Conservation (phyloP, 257 asterid species). For the Salvia hispanica region DNA sequence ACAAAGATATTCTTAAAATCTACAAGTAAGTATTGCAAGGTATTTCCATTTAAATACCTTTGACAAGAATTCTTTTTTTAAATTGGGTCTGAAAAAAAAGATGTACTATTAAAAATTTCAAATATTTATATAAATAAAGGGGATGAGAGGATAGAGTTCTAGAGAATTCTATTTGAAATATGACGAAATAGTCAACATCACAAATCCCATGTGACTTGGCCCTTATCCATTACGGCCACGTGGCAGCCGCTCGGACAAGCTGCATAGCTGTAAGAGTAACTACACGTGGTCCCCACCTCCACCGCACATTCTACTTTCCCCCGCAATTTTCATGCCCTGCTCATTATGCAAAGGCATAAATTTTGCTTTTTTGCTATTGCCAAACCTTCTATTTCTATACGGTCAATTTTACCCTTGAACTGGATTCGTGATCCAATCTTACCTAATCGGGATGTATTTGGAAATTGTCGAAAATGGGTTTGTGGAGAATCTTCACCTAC, state of each 20-base stretch:
- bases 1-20: too few relatives aligned
- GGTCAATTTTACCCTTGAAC: constrained; percentile 18
- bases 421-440: neutral
- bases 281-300: constrained; percentile 23
- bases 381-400: neutral
- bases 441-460: neutral
- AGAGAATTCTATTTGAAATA: constrained; percentile 17
- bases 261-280: constrained; percentile 34
- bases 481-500: too few relatives aligned
- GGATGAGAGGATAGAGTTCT: constrained; percentile 1
- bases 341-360: neutral
- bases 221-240: constrained; percentile 37
- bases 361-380: neutral
- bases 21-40: too few relatives aligned
- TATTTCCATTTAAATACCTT: too few relatives aligned
- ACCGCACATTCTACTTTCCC: constrained; percentile 13
- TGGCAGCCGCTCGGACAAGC: constrained; percentile 22
- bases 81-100: too few relatives aligned
- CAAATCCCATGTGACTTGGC: constrained; percentile 39
- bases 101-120: too few relatives aligned
- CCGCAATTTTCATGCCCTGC: constrained; percentile 16
- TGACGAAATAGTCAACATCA: constrained; percentile 35
- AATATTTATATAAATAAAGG: too few relatives aligned
- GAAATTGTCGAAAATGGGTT: neutral
- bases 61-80: too few relatives aligned